Base-by-base conservation (phyloP, 176 grass and related monocot genomes). In the Zea mays region DNA sequence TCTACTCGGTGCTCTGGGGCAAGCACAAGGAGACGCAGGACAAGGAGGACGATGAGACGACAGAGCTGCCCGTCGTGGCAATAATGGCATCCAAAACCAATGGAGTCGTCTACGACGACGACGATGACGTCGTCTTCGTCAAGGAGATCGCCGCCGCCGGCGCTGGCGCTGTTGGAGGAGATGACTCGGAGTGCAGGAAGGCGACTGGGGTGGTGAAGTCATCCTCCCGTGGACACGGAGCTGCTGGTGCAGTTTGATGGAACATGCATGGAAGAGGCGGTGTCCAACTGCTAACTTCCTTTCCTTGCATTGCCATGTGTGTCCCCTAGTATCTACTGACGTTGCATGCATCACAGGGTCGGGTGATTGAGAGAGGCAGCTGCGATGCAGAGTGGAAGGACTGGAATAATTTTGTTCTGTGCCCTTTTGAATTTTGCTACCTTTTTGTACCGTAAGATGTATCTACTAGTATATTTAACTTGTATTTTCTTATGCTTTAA, bases 1-100 rank as follows among this genome's bases (percentile, higher is more conserved):
- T 97, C 38, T 97, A 97, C 83, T 86, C 87, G 48, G 93, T 97
- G 67, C 85, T 97, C 52, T 97, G 93, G 93, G 93, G 93, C 69
- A 97, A 97, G 68, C 91, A 90, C 87, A 97, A 84, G 67, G 93
- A 97, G 56, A 75, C 65, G 62, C 76, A 92, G 78, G 90, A 93
- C 33, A 44, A 72, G 19, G 83, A 81, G 41, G 76, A 82, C 21
- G 44, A 69, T 1, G 52, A 71, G 39, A 38, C 65, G 47, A 67
- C 79, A 68, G 85, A 86, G 67, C 86, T 97, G 10, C 93, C 93
- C 42, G 60, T 27, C 27, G 27, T 27, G 27, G 27, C 27, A 27
- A 27, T 27, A 27, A 27, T 90, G 79, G 87, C 92, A 13, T 81
- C 60, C 57, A 86, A 84, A 48, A 46, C 42, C 4, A 73, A 59